Evolutionary conservation across 371 early-diverging fungal species (phyloP).

Genomic region (Lichtheimia corymbifera): DNA sequence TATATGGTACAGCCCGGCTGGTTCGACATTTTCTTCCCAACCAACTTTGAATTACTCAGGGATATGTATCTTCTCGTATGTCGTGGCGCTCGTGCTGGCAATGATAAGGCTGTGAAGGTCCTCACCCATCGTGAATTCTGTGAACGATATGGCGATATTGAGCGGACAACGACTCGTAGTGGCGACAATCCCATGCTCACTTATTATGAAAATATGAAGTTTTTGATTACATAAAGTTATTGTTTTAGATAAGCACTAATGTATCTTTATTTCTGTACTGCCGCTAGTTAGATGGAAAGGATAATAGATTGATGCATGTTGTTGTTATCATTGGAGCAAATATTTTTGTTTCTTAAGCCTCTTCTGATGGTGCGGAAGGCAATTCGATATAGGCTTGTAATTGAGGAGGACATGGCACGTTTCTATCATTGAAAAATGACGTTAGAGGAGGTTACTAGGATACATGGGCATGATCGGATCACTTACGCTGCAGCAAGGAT

Average conservation of each 20-base stretch:
- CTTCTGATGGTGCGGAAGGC: not conserved
- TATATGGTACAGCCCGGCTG: conserved; percentile 97
- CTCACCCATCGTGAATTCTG: conserved; percentile 83
- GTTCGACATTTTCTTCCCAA: conserved; percentile 98
- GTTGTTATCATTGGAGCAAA: too few species aligned
- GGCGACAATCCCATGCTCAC: conserved; percentile 94
- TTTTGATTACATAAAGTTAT: conserved; percentile 50
- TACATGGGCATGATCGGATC: not conserved
- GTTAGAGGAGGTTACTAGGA: not conserved
- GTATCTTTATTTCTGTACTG: too few species aligned
- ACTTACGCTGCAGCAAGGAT: conserved; percentile 25
- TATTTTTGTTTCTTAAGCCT: not conserved
- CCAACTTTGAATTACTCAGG: conserved; percentile 85
- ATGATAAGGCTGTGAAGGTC: conserved; percentile 56
- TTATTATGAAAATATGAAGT: conserved; percentile 93
- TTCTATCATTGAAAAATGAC: not conserved
- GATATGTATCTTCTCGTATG: conserved; percentile 76
- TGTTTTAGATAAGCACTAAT: too few species aligned
- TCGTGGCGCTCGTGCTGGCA: conserved; percentile 43
- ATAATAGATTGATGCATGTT: too few species aligned
- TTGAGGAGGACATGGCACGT: conserved; percentile 12
- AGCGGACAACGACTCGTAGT: conserved; percentile 72
- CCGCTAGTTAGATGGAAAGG: too few species aligned
- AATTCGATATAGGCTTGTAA: conserved; percentile 6
- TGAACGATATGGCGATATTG: conserved; percentile 74